Conservation (phyloP, 371 early-diverging fungal genomes). For the Mucor mucedo region DNA sequence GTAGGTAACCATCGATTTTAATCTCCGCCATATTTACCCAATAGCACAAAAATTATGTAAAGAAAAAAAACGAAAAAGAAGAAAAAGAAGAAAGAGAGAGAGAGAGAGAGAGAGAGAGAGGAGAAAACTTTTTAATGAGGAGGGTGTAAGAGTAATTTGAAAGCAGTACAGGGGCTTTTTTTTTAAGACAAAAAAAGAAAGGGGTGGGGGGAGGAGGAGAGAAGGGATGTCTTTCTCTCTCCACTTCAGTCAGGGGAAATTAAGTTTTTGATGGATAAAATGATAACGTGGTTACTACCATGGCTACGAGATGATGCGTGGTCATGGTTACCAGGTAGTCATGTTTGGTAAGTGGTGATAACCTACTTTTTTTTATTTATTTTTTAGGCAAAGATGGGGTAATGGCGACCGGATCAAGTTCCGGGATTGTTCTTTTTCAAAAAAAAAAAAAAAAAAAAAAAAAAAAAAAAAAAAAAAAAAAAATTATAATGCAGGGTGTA, state of each 20-base stretch:
- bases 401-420: conserved; percentile 1
- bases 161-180: conserved; percentile 2
- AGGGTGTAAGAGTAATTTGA: background rate
- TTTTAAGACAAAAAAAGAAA: background rate
- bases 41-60: background rate
- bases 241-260: background rate
- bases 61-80: background rate
- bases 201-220: background rate
- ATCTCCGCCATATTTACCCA: conserved; percentile 39
- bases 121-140: background rate
- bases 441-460: too few species aligned
- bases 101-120: conserved; percentile 2
- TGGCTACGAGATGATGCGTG: too few species aligned
- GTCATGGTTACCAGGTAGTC: too few species aligned
- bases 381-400: background rate
- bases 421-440: conserved; percentile 1
- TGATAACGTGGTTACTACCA: background rate
- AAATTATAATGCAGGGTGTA: background rate
- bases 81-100: conserved; percentile 2
- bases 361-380: background rate
- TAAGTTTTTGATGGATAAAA: background rate
- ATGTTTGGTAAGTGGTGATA: background rate
- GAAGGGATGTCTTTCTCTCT: background rate
- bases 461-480: too few species aligned
- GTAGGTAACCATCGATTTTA: conserved; percentile 69